Base-by-base conservation (phyloP, 805 yeast genomes). In the Metschnikowia similis region DNA sequence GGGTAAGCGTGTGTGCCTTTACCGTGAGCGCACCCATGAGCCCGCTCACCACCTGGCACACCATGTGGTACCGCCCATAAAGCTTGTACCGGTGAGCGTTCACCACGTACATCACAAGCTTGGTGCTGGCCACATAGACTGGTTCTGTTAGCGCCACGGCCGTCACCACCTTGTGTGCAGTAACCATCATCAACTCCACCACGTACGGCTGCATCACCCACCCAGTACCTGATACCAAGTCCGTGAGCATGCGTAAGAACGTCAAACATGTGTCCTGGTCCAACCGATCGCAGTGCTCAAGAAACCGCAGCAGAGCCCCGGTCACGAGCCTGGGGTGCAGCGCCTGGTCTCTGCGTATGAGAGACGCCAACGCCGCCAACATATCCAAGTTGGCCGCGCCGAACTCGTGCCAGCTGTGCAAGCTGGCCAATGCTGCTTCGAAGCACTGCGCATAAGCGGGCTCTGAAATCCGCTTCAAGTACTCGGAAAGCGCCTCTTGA, bases 61-160 rank as follows among this genome's bases (percentile, higher is more conserved):
- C 56, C 41, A 90, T 60, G 63, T 89, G 96, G 59, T 87, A 83
- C 61, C 97, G 81, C 35, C 84, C 81, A 0, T 84, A 74, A 16
- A 91, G 68, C 59, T 89, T 79, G 61, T 72, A 80, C 47, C 97
- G 77, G 58, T 89, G 94, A 60, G 76, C 76, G 28, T 89, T 67
- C 8, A 91, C 63, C 2, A 87, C 66, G 35, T 77, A 75, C 0
- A 96, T 83, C 27, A 86, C 57, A 0, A 82, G 67, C 48, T 77
- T 79, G 6, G 82, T 71, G 3, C 79, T 55, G 4, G 60, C 53
- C 2, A 66, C 48, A 58, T 72, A 83, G 2, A 71, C 45, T 1
- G 35, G 35, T 30, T 49, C 50, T 9, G 31, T 17, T 13, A 56
- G 50, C 13, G 31, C 8, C 9, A 41, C 58, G 5, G 56, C 54